phyloP scores from a whole-genome alignment of 257 asterid species.

The Rhazya stricta region DNA sequence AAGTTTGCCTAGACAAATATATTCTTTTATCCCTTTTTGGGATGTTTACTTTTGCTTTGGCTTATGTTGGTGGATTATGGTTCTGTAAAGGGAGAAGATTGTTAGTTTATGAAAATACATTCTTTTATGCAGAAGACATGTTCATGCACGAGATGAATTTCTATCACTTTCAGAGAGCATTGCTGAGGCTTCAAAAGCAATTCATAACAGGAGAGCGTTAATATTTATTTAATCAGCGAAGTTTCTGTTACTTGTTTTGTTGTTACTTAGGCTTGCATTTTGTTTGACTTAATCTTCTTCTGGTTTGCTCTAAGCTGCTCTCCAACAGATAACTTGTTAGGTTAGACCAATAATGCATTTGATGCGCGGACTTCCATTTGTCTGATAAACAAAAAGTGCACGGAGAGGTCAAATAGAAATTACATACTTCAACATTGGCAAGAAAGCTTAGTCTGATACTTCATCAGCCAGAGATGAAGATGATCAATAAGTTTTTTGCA shows the following conservation, averaged over 20 bases:
- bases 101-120: neutral
- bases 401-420: neutral
- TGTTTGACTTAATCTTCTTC: conserved; percentile 6
- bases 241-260: conserved; percentile 11
- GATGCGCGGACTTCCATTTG: neutral
- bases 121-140: neutral
- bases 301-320: neutral
- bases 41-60: neutral
- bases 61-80: neutral
- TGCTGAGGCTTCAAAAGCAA: neutral
- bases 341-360: neutral
- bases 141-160: conserved; percentile 18
- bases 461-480: too few species aligned
- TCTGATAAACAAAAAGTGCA: neutral
- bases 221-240: conserved; percentile 5
- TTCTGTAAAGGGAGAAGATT: conserved; percentile 5
- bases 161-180: conserved; percentile 13
- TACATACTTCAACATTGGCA: neutral
- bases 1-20: neutral
- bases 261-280: neutral
- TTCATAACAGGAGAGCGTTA: neutral
- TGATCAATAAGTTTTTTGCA: neutral
- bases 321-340: neutral
- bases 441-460: neutral
- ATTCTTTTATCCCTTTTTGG: neutral